A percentile compares a stretch with the other conserved stretches of the same genome.
These are phyloP conservation scores for Cotoneaster glaucophyllus DNA, from an alignment of 306 rosid species.

Conservation along the genomic window DNA sequence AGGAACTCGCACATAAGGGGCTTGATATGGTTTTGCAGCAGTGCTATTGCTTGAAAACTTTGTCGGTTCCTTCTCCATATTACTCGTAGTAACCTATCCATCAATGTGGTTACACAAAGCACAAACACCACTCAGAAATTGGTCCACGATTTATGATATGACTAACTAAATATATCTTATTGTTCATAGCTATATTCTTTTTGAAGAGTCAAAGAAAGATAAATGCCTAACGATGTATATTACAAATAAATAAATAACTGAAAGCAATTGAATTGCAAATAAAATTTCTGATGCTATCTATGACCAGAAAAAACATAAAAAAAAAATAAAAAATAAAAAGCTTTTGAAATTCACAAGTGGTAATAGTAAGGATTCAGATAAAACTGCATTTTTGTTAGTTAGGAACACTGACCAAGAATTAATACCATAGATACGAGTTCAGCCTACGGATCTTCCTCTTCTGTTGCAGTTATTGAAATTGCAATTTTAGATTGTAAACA, in stretches of 20 bases:
- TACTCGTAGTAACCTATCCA: slow-evolving; percentile 36
- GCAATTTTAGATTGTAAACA: background rate
- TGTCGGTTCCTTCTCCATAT: slow-evolving; percentile 39
- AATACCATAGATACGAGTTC: background rate
- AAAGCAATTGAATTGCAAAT: background rate
- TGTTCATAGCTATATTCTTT: background rate
- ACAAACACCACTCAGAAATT: background rate
- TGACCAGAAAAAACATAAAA: background rate
- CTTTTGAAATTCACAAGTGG: background rate
- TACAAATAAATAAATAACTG: background rate
- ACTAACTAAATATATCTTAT: background rate
- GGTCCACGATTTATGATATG: background rate
- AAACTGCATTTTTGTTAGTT: background rate
- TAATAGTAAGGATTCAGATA: background rate
- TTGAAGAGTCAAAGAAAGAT: background rate
- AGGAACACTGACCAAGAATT: background rate
- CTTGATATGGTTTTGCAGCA: slow-evolving; percentile 44
- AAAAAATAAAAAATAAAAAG: background rate
- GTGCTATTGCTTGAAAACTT: slow-evolving; percentile 27
- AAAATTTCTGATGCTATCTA: background rate
- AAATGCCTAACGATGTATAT: background rate
- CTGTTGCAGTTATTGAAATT: background rate
- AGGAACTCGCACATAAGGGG: slow-evolving; percentile 73
- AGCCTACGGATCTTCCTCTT: background rate
- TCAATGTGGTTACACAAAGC: slow-evolving; percentile 11